Percentiles rank a stretch among this genome's conserved stretches.
These are phyloP conservation scores for Ogataea saltuana DNA, from an alignment of 805 yeast species.

Conservation along the genomic window DNA sequence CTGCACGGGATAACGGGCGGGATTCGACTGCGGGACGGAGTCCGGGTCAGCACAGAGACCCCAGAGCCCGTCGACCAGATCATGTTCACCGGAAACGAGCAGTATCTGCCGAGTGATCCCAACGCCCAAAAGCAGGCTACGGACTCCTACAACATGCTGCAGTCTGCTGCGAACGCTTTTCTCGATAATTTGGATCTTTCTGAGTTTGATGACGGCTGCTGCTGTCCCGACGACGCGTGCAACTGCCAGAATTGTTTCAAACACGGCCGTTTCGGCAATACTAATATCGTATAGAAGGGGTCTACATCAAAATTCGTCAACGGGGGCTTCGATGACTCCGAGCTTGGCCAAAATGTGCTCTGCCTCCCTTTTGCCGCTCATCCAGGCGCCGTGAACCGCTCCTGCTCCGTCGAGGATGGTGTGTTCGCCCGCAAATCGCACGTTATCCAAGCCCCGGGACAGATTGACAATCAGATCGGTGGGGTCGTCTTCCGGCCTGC, in stretches of 20 bases:
- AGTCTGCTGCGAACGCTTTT: constrained; percentile 23
- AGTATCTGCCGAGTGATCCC: background rate
- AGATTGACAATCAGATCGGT: constrained; percentile 61
- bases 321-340: constrained; percentile 35
- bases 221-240: constrained; percentile 36
- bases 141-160: constrained; percentile 7
- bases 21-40: constrained; percentile 32
- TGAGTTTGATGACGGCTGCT: constrained; percentile 31
- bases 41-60: constrained; percentile 17
- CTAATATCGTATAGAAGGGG: constrained; percentile 4
- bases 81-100: background rate
- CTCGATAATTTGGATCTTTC: constrained; percentile 23
- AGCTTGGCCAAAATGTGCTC: constrained; percentile 22
- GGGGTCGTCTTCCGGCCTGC: constrained; percentile 69
- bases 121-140: too few species aligned
- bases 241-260: constrained; percentile 35
- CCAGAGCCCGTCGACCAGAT: too few species aligned
- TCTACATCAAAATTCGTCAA: constrained; percentile 35
- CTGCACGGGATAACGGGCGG: constrained; percentile 37
- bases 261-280: constrained; percentile 31
- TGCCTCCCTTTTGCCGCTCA: constrained; percentile 51
- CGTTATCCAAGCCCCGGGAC: constrained; percentile 53
- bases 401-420: constrained; percentile 86
- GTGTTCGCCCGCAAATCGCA: constrained; percentile 92
- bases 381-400: constrained; percentile 89